phyloP scores from a whole-genome alignment of 2,329 filamentous ascomycete genomes.

The Metarhizium robertsii region DNA sequence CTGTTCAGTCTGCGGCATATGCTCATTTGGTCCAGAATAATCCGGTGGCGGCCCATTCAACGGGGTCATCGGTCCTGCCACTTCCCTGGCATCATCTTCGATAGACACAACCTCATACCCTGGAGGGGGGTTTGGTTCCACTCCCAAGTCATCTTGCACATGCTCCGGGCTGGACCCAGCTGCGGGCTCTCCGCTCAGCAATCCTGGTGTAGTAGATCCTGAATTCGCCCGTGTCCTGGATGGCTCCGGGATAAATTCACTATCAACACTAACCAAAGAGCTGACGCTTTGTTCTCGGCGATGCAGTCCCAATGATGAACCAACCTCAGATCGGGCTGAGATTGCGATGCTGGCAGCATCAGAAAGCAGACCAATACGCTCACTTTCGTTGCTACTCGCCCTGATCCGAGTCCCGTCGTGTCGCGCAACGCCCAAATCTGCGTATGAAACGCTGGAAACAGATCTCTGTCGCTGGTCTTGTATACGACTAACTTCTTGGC shows the following conservation, averaged over 20 bases:
- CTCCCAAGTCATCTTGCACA: constrained; percentile 40
- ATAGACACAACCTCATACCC: constrained; percentile 43
- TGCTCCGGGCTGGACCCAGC: constrained; percentile 45
- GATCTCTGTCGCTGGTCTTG: constrained; percentile 54
- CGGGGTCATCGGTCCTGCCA: constrained; percentile 30
- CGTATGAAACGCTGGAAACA: constrained; percentile 69
- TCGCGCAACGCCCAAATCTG: constrained; percentile 63
- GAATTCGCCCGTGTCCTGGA: constrained; percentile 33
- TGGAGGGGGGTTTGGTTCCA: constrained; percentile 39
- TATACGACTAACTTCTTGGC: constrained; percentile 44
- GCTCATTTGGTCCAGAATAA: constrained; percentile 29
- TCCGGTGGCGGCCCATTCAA: constrained; percentile 41
- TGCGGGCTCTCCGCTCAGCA: constrained; percentile 21
- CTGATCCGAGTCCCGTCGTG: constrained; percentile 70
- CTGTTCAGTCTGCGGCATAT: constrained; percentile 19
- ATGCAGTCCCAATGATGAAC: constrained; percentile 24
- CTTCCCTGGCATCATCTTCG: constrained; percentile 27
- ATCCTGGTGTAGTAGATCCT: constrained; percentile 29
- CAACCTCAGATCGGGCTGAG: constrained; percentile 24
- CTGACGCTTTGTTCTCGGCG: constrained; percentile 39
- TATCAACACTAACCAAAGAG: constrained; percentile 46
- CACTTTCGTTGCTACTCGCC: constrained; percentile 64
- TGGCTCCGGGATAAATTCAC: constrained; percentile 31
- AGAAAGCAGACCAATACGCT: constrained; percentile 61
- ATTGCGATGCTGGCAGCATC: constrained; percentile 56